These are phyloP conservation scores for Staphylotrichum tortipilum DNA, from an alignment of 495 filamentous ascomycete genomes.

Conservation along the genomic window DNA sequence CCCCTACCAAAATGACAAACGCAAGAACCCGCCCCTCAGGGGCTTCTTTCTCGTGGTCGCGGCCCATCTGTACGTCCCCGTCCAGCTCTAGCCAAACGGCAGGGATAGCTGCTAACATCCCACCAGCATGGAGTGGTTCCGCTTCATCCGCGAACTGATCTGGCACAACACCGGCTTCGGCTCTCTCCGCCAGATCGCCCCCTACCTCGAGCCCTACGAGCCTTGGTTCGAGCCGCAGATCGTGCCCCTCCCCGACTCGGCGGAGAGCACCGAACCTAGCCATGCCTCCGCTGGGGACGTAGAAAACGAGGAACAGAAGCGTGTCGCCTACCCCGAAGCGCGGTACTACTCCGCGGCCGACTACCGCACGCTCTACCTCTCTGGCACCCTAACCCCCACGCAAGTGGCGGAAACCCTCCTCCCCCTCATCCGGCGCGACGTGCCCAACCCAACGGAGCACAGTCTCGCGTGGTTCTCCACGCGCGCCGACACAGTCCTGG, in stretches of 20 bases:
- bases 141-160: constrained; percentile 20
- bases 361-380: constrained; percentile 58
- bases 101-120: background rate
- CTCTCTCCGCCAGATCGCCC: constrained; percentile 45
- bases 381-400: constrained; percentile 56
- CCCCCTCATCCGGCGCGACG: constrained; percentile 56
- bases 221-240: constrained; percentile 73
- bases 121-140: constrained; percentile 27
- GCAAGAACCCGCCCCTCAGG: constrained; percentile 19
- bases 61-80: constrained; percentile 23
- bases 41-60: constrained; percentile 18
- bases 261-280: background rate
- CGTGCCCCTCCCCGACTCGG: constrained; percentile 40
- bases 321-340: constrained; percentile 20
- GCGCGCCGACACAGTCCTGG: constrained; percentile 48
- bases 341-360: constrained; percentile 58
- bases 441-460: constrained; percentile 43
- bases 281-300: constrained; percentile 9
- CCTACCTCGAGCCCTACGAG: constrained; percentile 50
- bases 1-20: constrained; percentile 20
- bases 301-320: constrained; percentile 7
- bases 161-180: constrained; percentile 70
- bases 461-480: constrained; percentile 58
- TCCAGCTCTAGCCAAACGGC: background rate
- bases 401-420: constrained; percentile 58